Evolutionary conservation across 2,329 filamentous ascomycete species (phyloP).

Genomic region (Dactylellina sp.): DNA sequence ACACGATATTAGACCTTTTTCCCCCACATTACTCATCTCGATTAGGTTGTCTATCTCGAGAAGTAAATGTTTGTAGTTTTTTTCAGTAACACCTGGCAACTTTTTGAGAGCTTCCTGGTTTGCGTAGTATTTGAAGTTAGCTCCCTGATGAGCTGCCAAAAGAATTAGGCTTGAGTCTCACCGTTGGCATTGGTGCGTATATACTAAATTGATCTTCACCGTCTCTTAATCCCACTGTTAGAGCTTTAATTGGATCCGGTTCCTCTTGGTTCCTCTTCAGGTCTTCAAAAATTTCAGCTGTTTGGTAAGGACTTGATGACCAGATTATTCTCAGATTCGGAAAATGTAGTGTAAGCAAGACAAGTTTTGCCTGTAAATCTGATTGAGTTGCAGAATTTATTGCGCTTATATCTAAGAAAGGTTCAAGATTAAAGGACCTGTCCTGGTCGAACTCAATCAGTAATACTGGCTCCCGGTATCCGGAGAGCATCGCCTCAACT

Average conservation of each 20-base stretch:
- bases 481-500: constrained; percentile 90
- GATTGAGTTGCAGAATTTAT: constrained; percentile 68
- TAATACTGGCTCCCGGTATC: constrained; percentile 90
- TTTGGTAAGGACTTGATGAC: constrained; percentile 93
- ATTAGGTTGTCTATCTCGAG: constrained; percentile 79
- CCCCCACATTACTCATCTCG: constrained; percentile 87
- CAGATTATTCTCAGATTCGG: constrained; percentile 91
- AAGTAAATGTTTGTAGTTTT: constrained; percentile 79
- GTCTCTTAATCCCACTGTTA: constrained; percentile 80
- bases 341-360: constrained; percentile 91
- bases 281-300: constrained; percentile 94
- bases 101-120: constrained; percentile 85
- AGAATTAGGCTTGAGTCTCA: constrained; percentile 29
- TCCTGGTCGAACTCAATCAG: constrained; percentile 98
- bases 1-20: constrained; percentile 76
- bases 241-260: constrained; percentile 88
- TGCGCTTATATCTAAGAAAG: constrained; percentile 64
- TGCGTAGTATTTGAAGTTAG: not conserved
- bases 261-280: constrained; percentile 90
- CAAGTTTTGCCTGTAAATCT: constrained; percentile 90
- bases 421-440: constrained; percentile 92
- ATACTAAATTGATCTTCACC: constrained; percentile 64
- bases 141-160: not conserved
- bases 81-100: constrained; percentile 84
- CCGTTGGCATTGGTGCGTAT: constrained; percentile 47